A percentile compares a stretch with the other conserved stretches of the same genome.
Evolutionary conservation across 2,329 filamentous ascomycete genomes (phyloP).

Genomic region (Colletotrichum melonis): DNA sequence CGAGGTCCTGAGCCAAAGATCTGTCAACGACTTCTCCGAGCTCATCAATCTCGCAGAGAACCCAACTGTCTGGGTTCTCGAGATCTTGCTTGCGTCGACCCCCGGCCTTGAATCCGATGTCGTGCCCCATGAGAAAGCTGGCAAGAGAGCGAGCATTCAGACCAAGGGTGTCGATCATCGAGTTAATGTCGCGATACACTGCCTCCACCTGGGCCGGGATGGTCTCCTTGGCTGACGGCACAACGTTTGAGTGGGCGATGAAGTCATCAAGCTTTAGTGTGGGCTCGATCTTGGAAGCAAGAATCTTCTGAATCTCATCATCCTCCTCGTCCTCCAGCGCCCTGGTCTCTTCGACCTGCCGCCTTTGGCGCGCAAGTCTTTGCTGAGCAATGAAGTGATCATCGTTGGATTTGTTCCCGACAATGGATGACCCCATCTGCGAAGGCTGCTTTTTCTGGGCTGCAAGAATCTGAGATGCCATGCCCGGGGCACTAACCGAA

Average conservation of each 20-base stretch:
- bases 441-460: constrained; percentile 50
- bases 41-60: constrained; percentile 79
- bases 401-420: constrained; percentile 52
- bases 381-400: constrained; percentile 63
- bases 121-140: constrained; percentile 75
- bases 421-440: constrained; percentile 51
- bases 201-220: constrained; percentile 73
- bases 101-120: constrained; percentile 61
- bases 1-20: constrained; percentile 72
- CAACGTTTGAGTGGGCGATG: constrained; percentile 69
- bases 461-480: constrained; percentile 65
- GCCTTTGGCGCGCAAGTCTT: constrained; percentile 62
- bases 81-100: constrained; percentile 75
- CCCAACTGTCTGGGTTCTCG: constrained; percentile 76
- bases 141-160: constrained; percentile 80
- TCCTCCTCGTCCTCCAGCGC: constrained; percentile 76
- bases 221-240: constrained; percentile 64
- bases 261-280: constrained; percentile 75
- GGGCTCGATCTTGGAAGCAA: constrained; percentile 71
- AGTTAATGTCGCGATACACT: constrained; percentile 84
- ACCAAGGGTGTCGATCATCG: constrained; percentile 93
- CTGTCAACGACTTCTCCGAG: constrained; percentile 73
- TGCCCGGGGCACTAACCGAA: constrained; percentile 70
- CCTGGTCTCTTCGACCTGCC: constrained; percentile 67
- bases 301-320: constrained; percentile 72